A percentile compares a stretch with the other conserved stretches of the same genome.
Evolutionary conservation across 768 basidiomycete species (phyloP).

Genomic region (Fomitopsis pulvina): DNA sequence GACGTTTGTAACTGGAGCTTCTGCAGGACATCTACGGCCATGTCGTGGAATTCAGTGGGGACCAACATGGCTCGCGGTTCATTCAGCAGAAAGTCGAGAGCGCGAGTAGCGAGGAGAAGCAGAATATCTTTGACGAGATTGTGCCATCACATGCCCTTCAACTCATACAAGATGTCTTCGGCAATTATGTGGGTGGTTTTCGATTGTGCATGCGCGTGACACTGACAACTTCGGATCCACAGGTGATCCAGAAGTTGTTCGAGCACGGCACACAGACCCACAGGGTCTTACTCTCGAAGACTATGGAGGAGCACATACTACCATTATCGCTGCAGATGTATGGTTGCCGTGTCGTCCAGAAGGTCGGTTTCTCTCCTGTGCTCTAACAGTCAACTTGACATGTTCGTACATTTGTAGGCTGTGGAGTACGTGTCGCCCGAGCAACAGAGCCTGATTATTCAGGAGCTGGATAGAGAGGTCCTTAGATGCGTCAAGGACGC

Average conservation of each 20-base stretch:
- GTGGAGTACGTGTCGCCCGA: slow-evolving; percentile 76
- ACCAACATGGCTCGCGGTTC: slow-evolving; percentile 97
- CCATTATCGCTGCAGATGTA: slow-evolving; percentile 86
- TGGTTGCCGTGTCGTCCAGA: slow-evolving; percentile 93
- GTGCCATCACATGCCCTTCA: slow-evolving; percentile 66
- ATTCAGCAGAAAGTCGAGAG: slow-evolving; percentile 84
- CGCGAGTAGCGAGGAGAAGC: slow-evolving; percentile 73
- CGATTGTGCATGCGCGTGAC: not conserved
- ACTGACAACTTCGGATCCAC: slow-evolving; percentile 6
- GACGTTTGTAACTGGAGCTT: no score
- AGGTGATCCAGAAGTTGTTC: slow-evolving; percentile 93
- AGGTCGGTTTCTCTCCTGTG: slow-evolving; percentile 39
- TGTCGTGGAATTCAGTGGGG: slow-evolving; percentile 86
- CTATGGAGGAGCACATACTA: slow-evolving; percentile 75
- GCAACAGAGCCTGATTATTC: slow-evolving; percentile 70
- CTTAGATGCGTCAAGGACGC: slow-evolving; percentile 84
- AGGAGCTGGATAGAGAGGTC: slow-evolving; percentile 73
- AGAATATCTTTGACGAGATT: slow-evolving; percentile 82
- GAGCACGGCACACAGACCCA: slow-evolving; percentile 79
- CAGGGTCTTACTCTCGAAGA: slow-evolving; percentile 56
- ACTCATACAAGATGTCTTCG: slow-evolving; percentile 89
- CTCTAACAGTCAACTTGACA: not conserved
- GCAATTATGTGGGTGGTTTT: slow-evolving; percentile 73
- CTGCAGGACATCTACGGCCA: slow-evolving; percentile 87
- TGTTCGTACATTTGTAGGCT: slow-evolving; percentile 42